These are phyloP conservation scores for Suillus subluteus DNA, from an alignment of 768 basidiomycete species.

Conservation along the genomic window DNA sequence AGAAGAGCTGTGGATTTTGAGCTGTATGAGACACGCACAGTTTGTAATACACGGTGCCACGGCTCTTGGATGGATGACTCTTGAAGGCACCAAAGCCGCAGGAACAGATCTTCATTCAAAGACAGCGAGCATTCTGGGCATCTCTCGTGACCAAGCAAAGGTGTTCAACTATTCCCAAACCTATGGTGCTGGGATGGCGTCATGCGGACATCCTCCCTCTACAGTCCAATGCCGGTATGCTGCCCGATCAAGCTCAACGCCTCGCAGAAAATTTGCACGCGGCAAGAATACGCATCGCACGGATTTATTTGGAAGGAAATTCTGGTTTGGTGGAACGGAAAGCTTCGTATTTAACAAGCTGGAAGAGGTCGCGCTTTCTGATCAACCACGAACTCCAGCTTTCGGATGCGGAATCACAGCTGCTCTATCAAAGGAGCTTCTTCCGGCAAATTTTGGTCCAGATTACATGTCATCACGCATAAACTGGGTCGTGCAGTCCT, in stretches of 20 bases:
- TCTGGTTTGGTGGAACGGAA: slow-evolving; percentile 98
- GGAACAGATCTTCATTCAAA: slow-evolving; percentile 98
- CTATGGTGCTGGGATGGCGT: slow-evolving; percentile 96
- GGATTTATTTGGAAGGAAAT: slow-evolving; percentile 78
- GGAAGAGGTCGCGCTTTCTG: slow-evolving; percentile 89
- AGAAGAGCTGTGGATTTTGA: slow-evolving; percentile 98
- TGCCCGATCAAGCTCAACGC: slow-evolving; percentile 69
- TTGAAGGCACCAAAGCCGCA: slow-evolving; percentile 93
- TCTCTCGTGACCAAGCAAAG: slow-evolving; percentile 74
- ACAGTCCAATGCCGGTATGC: slow-evolving; percentile 82
- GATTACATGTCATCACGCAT: slow-evolving; percentile 96
- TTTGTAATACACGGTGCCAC: slow-evolving; percentile 94
- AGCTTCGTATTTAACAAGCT: slow-evolving; percentile 97
- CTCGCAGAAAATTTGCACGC: slow-evolving; percentile 86
- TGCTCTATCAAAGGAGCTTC: slow-evolving; percentile 86
- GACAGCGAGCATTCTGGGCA: slow-evolving; percentile 90
- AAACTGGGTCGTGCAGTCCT: slow-evolving; percentile 99
- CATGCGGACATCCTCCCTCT: slow-evolving; percentile 86
- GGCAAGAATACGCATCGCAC: slow-evolving; percentile 82
- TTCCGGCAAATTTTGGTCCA: slow-evolving; percentile 77
- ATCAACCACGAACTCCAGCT: slow-evolving; percentile 86
- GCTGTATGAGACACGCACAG: slow-evolving; percentile 97
- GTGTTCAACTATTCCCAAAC: slow-evolving; percentile 99
- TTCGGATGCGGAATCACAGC: slow-evolving; percentile 95
- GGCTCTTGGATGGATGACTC: slow-evolving; percentile 98